Conservation (phyloP, 257 asterid genomes). For the Craterostigma plantagineum region DNA sequence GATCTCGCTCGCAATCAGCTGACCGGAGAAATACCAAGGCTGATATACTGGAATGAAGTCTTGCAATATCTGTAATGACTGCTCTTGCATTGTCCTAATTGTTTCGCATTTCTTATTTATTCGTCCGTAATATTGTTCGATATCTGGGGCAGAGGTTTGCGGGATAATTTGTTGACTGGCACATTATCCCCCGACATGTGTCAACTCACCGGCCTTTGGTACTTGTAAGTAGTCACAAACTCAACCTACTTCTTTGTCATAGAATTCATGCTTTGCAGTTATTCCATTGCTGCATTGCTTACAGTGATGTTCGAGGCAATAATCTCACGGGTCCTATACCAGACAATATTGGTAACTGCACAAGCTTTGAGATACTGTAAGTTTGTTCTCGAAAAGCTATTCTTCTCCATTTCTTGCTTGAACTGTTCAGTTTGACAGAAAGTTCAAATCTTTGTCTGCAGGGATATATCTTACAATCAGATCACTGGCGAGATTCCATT, state of each 20-base stretch:
- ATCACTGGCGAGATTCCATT: conserved; percentile 89
- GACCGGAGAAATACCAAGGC: conserved; percentile 79
- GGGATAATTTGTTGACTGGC: conserved; percentile 72
- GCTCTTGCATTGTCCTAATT: too few relatives aligned
- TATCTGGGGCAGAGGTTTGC: conserved; percentile 40
- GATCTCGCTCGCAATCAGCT: conserved; percentile 92
- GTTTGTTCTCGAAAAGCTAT: conserved; percentile 16
- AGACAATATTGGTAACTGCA: conserved; percentile 83
- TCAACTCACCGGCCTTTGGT: conserved; percentile 94
- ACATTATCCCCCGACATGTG: conserved; percentile 86
- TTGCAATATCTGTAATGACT: conserved; percentile 90
- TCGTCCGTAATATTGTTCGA: background rate
- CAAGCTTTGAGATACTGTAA: conserved; percentile 91
- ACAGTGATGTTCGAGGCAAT: conserved; percentile 83
- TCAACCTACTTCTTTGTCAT: too few relatives aligned
- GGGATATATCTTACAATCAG: conserved; percentile 89
- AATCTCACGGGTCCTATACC: conserved; percentile 80
- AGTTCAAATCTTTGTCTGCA: conserved; percentile 10
- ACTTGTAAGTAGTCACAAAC: conserved; percentile 45
- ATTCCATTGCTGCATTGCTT: background rate
- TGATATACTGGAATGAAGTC: conserved; percentile 95
- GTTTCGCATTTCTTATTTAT: background rate
- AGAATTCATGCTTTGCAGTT: too few relatives aligned
- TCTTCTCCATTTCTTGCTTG: background rate
- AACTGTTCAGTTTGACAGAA: background rate